Evolutionary conservation across 306 rosid genomes (phyloP).

Genomic region (Vigna hirtella): DNA sequence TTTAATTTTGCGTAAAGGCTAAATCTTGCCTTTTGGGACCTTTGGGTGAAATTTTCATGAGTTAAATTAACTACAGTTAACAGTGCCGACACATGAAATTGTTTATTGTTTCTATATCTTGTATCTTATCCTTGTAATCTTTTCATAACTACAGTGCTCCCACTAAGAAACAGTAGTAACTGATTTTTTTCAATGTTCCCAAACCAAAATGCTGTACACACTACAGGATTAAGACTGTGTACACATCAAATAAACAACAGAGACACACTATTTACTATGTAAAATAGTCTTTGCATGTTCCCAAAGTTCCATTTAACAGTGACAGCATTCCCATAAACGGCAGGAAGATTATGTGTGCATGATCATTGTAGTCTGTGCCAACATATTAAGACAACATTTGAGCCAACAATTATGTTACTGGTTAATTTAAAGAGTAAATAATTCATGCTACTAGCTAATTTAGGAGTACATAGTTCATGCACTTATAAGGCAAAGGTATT

Average conservation of each 20-base stretch:
- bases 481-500: too few species aligned
- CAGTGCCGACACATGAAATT: slow-evolving; percentile 48
- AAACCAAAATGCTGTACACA: not conserved
- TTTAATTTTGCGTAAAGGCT: not conserved
- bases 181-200: slow-evolving; percentile 7
- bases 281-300: slow-evolving; percentile 34
- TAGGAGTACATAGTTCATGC: too few species aligned
- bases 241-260: not conserved
- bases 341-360: not conserved
- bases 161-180: not conserved
- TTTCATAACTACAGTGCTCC: not conserved
- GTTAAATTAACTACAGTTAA: slow-evolving; percentile 27
- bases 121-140: not conserved
- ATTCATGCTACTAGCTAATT: too few species aligned
- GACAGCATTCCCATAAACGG: not conserved
- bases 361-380: slow-evolving; percentile 35
- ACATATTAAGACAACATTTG: not conserved
- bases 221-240: not conserved
- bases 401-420: not conserved
- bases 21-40: slow-evolving; percentile 20
- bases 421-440: not conserved
- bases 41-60: not conserved
- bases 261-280: slow-evolving; percentile 7
- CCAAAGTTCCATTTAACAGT: slow-evolving; percentile 35
- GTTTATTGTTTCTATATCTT: slow-evolving; percentile 30